Base-by-base conservation (phyloP, 2,329 filamentous ascomycete species). In the Chalaropsis thielavioides region DNA sequence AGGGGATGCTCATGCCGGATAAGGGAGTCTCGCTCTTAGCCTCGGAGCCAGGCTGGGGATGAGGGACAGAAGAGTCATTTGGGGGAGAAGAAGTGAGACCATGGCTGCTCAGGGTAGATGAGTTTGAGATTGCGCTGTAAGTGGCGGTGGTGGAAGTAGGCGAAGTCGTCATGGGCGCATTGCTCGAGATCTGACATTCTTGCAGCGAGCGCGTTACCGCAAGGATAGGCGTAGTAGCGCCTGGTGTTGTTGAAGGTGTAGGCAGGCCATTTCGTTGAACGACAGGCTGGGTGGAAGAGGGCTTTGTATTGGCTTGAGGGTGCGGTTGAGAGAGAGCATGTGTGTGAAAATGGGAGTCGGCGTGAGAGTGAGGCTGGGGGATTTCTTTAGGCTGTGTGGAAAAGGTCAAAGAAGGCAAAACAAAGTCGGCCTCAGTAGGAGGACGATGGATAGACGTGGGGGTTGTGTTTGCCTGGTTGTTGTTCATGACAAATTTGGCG, bases 1-100 rank as follows among this genome's bases (percentile, higher is more conserved):
- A 84, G 17, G 78, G 78, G 66, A 82, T 77, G 71, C 82, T 84
- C 68, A 80, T 78, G 64, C 80, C 77, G 69, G 81, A 80, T 22
- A 81, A 79, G 56, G 81, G 82, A 69, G 82, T 81, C 63, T 81
- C 80, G n/a, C 60, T 41, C 60, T 66, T 66, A n/a, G 61, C 44
- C 38, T 63, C 64, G 19, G 64, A 40, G 27, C 60, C 64, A 58
- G 64, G 60, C 60, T 49, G 61, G 5, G 64, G 41, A 35, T 31
- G 24, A 19, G 64, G 51, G 19, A 27, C 22, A 38, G 22, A 19
- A 19, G 41, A 43, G 19, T 35, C 49, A 24, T 51, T 31, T 46
- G 51, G 27, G 27, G 54, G 31, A 41, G 13, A 24, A 40, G 35
- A 49, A 44, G 35, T 17, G 41, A 51, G 13, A 43, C 49, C 56